These are phyloP conservation scores for Fallopia convolvulus DNA, from an alignment of 148 eudicot genomes.

Conservation along the genomic window DNA sequence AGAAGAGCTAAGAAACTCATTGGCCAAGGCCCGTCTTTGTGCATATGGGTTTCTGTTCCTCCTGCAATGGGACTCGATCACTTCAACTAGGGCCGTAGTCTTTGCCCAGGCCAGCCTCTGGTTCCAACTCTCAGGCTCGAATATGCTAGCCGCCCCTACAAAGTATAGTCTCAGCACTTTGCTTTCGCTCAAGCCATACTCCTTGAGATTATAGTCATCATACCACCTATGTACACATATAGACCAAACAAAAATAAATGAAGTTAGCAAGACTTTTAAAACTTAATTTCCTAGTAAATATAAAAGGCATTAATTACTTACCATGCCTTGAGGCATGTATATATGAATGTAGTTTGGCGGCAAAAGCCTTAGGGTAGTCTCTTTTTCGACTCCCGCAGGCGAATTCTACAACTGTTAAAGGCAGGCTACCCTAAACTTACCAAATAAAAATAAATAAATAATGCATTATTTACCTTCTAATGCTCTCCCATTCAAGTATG, in stretches of 20 bases:
- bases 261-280: neutral
- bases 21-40: neutral
- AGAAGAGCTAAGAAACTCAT: neutral
- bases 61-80: neutral
- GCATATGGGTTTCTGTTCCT: neutral
- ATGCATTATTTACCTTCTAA: neutral
- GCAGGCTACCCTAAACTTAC: no score
- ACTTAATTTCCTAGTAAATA: neutral
- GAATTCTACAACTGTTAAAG: no score
- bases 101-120: slow-evolving; percentile 9
- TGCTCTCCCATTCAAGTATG: neutral
- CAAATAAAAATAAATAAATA: neutral
- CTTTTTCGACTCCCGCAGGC: no score
- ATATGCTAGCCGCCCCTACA: slow-evolving; percentile 2
- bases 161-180: neutral
- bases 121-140: neutral
- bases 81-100: neutral
- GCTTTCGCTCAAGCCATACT: slow-evolving; percentile 6
- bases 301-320: no score
- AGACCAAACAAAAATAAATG: neutral
- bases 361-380: no score
- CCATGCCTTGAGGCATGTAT: neutral
- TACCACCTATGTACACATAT: neutral
- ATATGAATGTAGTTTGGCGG: no score
- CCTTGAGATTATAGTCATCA: neutral